Evolutionary conservation across 257 asterid species (phyloP).

Genomic region (Primulina eburnea): DNA sequence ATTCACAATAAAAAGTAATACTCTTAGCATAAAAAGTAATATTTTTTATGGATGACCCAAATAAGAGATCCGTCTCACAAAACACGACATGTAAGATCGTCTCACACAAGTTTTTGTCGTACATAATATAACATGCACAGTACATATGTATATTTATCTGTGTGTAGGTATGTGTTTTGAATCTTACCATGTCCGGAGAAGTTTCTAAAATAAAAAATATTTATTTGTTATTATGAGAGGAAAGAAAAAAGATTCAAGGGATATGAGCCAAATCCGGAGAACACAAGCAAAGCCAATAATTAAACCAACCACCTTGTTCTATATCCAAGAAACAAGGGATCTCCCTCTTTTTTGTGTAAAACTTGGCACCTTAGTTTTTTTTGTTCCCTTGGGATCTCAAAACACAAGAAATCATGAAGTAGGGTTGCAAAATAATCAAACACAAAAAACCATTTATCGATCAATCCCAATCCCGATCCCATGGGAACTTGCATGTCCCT

Average conservation of each 20-base stretch:
- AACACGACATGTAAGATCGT: too few relatives aligned
- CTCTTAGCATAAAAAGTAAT: too few relatives aligned
- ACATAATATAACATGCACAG: too few relatives aligned
- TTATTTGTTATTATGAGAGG: not conserved
- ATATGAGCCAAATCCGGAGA: slow-evolving; percentile 44
- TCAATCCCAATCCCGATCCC: slow-evolving; percentile 32
- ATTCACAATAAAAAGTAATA: too few relatives aligned
- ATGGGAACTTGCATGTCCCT: slow-evolving; percentile 87
- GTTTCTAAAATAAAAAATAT: too few relatives aligned
- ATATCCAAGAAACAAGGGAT: slow-evolving; percentile 1
- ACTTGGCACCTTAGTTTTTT: slow-evolving; percentile 22
- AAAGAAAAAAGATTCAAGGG: slow-evolving; percentile 14
- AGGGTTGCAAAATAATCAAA: not conserved
- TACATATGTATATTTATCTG: too few relatives aligned
- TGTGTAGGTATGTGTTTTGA: too few relatives aligned
- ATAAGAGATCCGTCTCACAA: too few relatives aligned
- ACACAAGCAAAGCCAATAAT: slow-evolving; percentile 20
- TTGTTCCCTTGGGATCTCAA: slow-evolving; percentile 30
- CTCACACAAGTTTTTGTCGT: too few relatives aligned
- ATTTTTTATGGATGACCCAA: too few relatives aligned
- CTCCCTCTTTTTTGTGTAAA: slow-evolving; percentile 24
- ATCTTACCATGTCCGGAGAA: too few relatives aligned
- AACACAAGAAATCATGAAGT: not conserved
- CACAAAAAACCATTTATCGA: not conserved
- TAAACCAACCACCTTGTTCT: not conserved